Conservation (phyloP, 352 stramenopile genomes). For the Globisporangium nodosum region DNA sequence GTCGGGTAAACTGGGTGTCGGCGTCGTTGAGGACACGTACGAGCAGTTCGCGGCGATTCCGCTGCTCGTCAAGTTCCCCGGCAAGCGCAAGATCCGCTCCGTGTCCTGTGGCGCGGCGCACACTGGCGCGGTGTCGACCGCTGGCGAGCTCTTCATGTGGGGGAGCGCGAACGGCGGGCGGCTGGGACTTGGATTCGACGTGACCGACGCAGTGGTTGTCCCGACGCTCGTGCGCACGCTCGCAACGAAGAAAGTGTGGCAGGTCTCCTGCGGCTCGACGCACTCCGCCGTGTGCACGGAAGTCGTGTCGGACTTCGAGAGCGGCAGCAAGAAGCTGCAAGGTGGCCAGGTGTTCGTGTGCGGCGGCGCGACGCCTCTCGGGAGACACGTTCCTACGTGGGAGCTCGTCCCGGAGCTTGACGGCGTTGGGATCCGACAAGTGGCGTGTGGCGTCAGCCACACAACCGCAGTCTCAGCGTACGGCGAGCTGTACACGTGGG, state of each 20-base stretch:
- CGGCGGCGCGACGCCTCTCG: constrained; percentile 78
- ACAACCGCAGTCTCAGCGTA: constrained; percentile 84
- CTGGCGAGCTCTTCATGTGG: constrained; percentile 84
- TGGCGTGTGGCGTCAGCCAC: constrained; percentile 87
- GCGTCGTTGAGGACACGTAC: constrained; percentile 66
- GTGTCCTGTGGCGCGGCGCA: constrained; percentile 89
- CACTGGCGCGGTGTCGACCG: constrained; percentile 59
- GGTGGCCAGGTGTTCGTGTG: constrained; percentile 88
- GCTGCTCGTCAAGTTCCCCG: constrained; percentile 60
- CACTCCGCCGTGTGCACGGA: constrained; percentile 83
- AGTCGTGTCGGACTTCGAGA: constrained; percentile 45
- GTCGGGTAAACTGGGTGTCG: constrained; percentile 86
- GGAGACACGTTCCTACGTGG: constrained; percentile 69
- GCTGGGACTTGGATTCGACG: constrained; percentile 76
- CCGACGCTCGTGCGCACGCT: constrained; percentile 85
- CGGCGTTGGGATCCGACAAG: constrained; percentile 46
- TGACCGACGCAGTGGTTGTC: constrained; percentile 57
- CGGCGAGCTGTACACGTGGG: constrained; percentile 92
- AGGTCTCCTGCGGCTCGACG: constrained; percentile 62
- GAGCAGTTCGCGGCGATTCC: constrained; percentile 79
- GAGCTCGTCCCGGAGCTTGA: constrained; percentile 52
- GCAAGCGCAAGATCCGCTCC: constrained; percentile 49
- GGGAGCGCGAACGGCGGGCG: constrained; percentile 90
- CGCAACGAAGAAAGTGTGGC: constrained; percentile 48
- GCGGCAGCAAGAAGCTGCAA: constrained; percentile 50